Percentiles rank a stretch among this genome's conserved stretches.
Conservation (phyloP, 2,329 filamentous ascomycete genomes). For the Chaetomiaceae sp. region DNA sequence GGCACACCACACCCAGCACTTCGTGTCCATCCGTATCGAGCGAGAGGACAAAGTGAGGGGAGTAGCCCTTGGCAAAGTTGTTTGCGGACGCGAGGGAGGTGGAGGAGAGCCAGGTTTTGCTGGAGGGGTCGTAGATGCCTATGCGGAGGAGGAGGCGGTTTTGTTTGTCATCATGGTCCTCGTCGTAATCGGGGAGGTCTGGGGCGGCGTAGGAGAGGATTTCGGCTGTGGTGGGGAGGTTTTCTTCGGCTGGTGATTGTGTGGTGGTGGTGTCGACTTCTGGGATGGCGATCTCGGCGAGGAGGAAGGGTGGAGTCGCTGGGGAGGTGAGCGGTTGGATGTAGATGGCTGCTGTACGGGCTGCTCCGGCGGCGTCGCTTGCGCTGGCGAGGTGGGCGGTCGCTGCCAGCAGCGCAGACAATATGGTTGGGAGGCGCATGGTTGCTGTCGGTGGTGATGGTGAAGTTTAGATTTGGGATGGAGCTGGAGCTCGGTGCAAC, state of each 20-base stretch:
- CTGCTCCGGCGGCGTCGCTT: conserved; percentile 17
- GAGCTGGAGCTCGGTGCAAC: background rate
- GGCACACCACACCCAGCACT: conserved; percentile 45
- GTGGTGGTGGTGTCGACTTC: conserved; percentile 5
- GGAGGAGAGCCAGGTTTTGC: conserved; percentile 48
- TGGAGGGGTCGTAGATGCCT: conserved; percentile 50
- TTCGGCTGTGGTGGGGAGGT: background rate
- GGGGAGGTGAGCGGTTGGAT: conserved; percentile 47
- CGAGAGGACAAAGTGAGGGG: conserved; percentile 52
- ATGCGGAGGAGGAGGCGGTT: conserved; percentile 54
- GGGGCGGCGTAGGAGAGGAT: conserved; percentile 54
- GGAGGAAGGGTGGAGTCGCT: conserved; percentile 33
- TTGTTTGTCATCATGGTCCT: conserved; percentile 26
- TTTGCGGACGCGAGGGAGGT: conserved; percentile 52
- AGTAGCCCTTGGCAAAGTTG: conserved; percentile 59
- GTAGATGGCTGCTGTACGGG: conserved; percentile 47
- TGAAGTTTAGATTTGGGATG: background rate
- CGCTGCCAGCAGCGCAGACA: conserved; percentile 13
- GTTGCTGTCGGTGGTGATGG: background rate
- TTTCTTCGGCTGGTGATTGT: background rate
- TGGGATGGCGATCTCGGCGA: conserved; percentile 53
- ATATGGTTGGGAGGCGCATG: conserved; percentile 14
- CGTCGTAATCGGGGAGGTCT: conserved; percentile 39
- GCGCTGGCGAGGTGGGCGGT: background rate
- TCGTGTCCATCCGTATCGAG: conserved; percentile 36